These are phyloP conservation scores for Noccaea caerulescens DNA, from an alignment of 345 rosid species.

Conservation along the genomic window DNA sequence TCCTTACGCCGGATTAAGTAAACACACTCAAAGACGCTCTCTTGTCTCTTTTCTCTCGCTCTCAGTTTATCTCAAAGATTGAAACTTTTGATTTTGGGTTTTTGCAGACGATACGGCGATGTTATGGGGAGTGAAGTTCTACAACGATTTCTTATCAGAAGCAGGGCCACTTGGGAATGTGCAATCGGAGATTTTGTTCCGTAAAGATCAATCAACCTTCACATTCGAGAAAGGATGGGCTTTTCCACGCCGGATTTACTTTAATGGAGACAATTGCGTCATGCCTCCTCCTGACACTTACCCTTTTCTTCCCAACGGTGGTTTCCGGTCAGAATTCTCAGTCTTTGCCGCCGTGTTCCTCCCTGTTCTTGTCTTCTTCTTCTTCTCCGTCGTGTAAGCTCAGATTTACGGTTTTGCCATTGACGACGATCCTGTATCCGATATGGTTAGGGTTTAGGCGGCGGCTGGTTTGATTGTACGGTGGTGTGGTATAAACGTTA, in stretches of 20 bases:
- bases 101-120: constrained; percentile 85
- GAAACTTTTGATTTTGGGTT: background rate
- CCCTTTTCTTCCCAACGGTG: constrained; percentile 78
- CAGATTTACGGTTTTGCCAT: constrained; percentile 37
- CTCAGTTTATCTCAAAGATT: constrained; percentile 12
- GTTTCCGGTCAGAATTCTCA: constrained; percentile 48
- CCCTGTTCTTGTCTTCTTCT: constrained; percentile 31
- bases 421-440: constrained; percentile 18
- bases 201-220: constrained; percentile 68
- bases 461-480: constrained; percentile 16
- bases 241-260: constrained; percentile 80
- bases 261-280: constrained; percentile 90
- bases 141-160: constrained; percentile 81
- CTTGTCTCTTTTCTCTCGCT: constrained; percentile 4
- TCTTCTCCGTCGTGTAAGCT: constrained; percentile 30
- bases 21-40: background rate
- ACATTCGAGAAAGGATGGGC: constrained; percentile 97
- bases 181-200: constrained; percentile 84
- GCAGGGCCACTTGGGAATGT: constrained; percentile 86
- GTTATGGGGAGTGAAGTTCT: constrained; percentile 87
- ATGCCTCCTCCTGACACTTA: constrained; percentile 94
- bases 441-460: constrained; percentile 21
- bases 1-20: constrained; percentile 82
- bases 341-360: constrained; percentile 36
- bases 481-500: constrained; percentile 37